Conservation (phyloP, 192 early-diverging fungal genomes). For the Phlyctochytrium planicorne region DNA sequence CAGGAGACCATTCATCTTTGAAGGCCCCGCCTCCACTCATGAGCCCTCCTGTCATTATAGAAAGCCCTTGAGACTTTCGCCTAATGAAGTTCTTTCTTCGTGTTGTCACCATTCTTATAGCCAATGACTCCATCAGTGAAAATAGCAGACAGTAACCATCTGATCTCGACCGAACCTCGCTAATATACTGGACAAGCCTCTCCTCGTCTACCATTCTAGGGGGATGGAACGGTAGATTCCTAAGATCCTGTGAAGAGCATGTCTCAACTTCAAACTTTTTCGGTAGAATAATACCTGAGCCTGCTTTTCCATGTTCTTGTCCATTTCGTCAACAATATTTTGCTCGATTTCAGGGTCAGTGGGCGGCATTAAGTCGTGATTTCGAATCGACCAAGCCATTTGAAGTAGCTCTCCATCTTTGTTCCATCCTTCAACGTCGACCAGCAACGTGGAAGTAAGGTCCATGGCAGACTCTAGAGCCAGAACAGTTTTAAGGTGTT, state of each 20-base stretch:
- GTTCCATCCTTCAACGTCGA: constrained; percentile 2
- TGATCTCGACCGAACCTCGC: not conserved
- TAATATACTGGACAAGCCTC: constrained; percentile 3
- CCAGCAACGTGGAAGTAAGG: constrained; percentile 3
- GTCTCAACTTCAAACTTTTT: not conserved
- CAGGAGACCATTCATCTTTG: not conserved
- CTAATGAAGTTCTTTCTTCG: not conserved
- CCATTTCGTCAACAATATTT: not conserved
- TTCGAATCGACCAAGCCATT: constrained; percentile 1
- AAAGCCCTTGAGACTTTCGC: not conserved
- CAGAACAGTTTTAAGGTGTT: not conserved
- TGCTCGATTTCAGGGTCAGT: not conserved
- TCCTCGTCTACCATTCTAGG: constrained; percentile 10
- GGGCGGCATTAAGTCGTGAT: not conserved
- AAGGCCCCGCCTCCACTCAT: not conserved
- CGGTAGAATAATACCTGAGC: not conserved
- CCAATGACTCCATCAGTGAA: not conserved
- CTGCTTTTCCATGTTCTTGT: not conserved
- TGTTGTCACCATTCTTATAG: not conserved
- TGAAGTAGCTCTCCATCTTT: constrained; percentile 12
- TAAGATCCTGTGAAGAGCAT: not conserved
- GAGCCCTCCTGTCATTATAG: not conserved
- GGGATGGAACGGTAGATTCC: not conserved
- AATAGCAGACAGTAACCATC: constrained; percentile 4
- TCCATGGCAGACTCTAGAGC: constrained; percentile 12